A percentile compares a stretch with the other conserved stretches of the same genome.
These are phyloP conservation scores for Trichoderma sp. DNA, from an alignment of 2,329 filamentous ascomycete species.

Conservation along the genomic window DNA sequence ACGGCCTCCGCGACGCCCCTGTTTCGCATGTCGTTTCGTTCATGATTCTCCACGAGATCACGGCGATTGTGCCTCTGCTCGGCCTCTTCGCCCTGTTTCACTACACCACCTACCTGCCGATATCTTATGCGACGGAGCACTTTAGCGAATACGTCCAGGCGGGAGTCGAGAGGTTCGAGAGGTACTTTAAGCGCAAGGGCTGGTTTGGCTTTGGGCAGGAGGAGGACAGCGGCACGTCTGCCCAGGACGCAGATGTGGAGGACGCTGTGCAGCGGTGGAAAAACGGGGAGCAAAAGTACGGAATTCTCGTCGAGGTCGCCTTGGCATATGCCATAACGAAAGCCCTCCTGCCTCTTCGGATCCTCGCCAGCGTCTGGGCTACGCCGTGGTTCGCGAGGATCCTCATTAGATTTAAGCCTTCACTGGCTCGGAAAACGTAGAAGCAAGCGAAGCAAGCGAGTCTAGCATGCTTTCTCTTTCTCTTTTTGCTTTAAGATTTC, in stretches of 20 bases:
- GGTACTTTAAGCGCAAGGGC: conserved; percentile 75
- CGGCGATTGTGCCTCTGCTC: conserved; percentile 78
- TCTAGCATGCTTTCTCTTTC: conserved; percentile 32
- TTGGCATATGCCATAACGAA: conserved; percentile 93
- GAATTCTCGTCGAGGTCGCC: conserved; percentile 69
- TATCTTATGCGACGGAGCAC: conserved; percentile 52
- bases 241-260: conserved; percentile 28
- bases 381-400: conserved; percentile 88
- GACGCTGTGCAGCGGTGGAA: conserved; percentile 44
- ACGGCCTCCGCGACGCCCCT: conserved; percentile 72
- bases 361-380: conserved; percentile 79
- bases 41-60: conserved; percentile 87
- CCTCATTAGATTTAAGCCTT: conserved; percentile 49
- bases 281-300: conserved; percentile 51
- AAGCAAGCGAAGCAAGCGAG: neutral
- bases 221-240: conserved; percentile 33
- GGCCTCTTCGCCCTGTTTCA: conserved; percentile 78
- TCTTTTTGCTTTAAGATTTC: conserved; percentile 31
- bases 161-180: conserved; percentile 73
- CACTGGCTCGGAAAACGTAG: conserved; percentile 39
- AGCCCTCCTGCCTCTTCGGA: conserved; percentile 73
- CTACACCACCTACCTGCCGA: conserved; percentile 73
- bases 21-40: conserved; percentile 84
- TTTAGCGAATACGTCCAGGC: conserved; percentile 57
- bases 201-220: conserved; percentile 70